Base-by-base conservation (phyloP, 73 alveolate genomes). In the Paramecium sonneborni region DNA sequence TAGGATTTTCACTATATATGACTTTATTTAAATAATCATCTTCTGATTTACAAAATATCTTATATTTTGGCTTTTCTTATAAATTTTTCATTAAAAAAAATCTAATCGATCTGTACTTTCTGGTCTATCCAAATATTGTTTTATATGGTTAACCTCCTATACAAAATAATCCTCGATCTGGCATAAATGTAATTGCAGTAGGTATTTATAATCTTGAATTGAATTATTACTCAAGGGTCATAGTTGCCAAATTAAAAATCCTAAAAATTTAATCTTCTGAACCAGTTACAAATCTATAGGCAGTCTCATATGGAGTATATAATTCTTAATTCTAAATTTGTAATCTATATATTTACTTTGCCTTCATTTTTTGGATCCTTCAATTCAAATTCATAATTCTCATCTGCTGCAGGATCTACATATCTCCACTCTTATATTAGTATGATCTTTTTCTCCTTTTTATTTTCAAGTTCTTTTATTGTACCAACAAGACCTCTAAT, bases 41-140 rank as follows among this genome's bases (percentile, higher is more conserved):
- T 43, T 79, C 90, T 38, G 46, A 24, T 24, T 79, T 46, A 44
- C 90, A 79, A 44, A 43, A 79, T n/a, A 79, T 44, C 55, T 79
- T 79, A 79, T 79, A 79, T 79, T 79, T 79, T 23, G 90, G 90
- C 15, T 79, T 79, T 24, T 79, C 90, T 46, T 20, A 79, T 79
- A 79, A 79, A 43, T 39, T 79, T 12, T 79, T 46, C 90, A 79
- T 79, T 14, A 57, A 23, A 46, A 79, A 79, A 48, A 79, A 79
- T 79, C 90, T 39, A 3, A 79, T 46, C 20, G 90, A 79, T 79
- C 90, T 79, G 41, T 79, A 79, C n/a, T 79, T 79, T 79, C 90
- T 79, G 6, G 26, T 39, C 24, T 43, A 43, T 20, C 90, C 90
- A 79, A 79, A 79, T 43, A 79, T 79, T 39, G 90, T 79, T 79